Base-by-base conservation (phyloP, 2,329 filamentous ascomycete species). In the Penicillium sumatraense region DNA sequence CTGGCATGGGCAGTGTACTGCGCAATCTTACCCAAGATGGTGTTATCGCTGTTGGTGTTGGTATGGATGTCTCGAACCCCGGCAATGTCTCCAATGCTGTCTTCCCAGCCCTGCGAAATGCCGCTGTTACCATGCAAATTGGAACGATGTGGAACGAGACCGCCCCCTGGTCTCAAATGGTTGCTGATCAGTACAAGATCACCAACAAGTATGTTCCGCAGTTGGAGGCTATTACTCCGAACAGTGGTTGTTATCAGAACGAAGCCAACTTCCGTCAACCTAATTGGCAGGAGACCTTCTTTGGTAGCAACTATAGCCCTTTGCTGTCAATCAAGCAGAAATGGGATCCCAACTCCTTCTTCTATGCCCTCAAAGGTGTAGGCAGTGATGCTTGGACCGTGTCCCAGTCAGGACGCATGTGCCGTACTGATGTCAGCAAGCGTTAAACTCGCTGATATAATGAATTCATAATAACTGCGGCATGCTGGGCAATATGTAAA, bases 221-320 rank as follows among this genome's bases (percentile, higher is more conserved):
- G 44, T 58, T 80, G 3, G 71, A 75, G 49, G 70, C 66, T 9
- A 56, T 76, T 10, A 75, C 75, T 1, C 76, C 77, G 0, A 66
- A 70, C 36, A 69, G 69, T 6, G 73, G 75, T 2, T 66, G 66
- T 3, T 80, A 81, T 57, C 58, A 76, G 54, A 80, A 79, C 50
- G 78, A 80, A 57, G 74, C 64, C 9, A 69, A 77, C 51, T 75
- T 73, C 61, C 68, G 69, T 33, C 73, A 80, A 62, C 71, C 69
- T 1, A 64, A 76, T 56, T 78, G 70, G 62, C 66, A 78, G 63
- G 47, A 70, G 26, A 69, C 69, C 1, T 80, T 78, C 60, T 80
- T 75, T 57, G 77, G 78, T 5, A 54, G 50, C 3, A 79, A 77
- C 56, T 79, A 79, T 47, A 57, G 57, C 1, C 65, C 56, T 2